Base-by-base conservation (phyloP, 352 stramenopile species). In the Phytophthora sp. region DNA sequence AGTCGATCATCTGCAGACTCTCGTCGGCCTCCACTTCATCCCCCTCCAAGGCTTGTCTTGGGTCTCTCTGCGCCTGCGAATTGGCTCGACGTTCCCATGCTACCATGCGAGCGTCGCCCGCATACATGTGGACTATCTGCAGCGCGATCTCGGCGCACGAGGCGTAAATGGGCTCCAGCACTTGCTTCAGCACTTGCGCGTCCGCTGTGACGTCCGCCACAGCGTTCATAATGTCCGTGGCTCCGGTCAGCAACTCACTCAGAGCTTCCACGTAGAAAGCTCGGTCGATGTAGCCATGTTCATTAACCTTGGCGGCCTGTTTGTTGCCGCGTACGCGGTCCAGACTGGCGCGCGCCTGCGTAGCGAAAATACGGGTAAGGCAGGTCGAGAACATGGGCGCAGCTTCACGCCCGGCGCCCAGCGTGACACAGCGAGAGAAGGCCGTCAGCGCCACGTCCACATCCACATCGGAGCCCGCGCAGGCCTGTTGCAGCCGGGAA, bases 1-100 rank as follows among this genome's bases (percentile, higher is more conserved):
- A 64, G 46, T 95, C 85, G 47, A 94, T 77, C 88, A 95, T 95
- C 65, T 95, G 87, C 27, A 95, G 69, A 67, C 84, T 93, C 71
- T 95, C 88, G 58, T 95, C 88, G 8, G 86, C 73, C 42, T 94
- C 88, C 13, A 82, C 66, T 18, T 71, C 39, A 2, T 78, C 66
- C 12, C 30, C 59, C 27, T 61, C 11, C 35, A 72, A n/a, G 13
- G 26, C 47, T n/a, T 64, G 64, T 66, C 57, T 55, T 4, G 72
- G 57, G 26, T 82, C 73, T 31, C 76, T 69, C n/a, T 79, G 64
- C 15, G 83, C 83, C 42, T 90, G 79, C 0, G 79, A 71, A 18
- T 88, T 79, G 7, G 85, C 85, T 27, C 84, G 69, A 3, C 85
- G 83, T 51, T 95, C 88, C 88, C 86, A 95, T 23, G 88, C 88